Base-by-base conservation (phyloP, 2,329 filamentous ascomycete genomes). In the Aspergillus japonicus region DNA sequence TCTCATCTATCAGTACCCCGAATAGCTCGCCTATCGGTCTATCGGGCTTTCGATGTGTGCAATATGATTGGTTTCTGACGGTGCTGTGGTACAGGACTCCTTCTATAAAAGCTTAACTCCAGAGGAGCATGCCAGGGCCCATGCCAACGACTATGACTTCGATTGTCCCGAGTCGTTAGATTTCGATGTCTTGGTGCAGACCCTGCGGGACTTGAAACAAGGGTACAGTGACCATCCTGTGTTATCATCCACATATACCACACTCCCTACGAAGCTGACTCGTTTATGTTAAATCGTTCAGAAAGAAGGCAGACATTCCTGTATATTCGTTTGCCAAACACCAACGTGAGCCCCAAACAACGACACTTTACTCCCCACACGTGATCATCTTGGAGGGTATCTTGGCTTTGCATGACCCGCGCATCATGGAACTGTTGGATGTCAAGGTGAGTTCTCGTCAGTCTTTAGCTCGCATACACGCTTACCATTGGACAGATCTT, bases 351-450 rank as follows among this genome's bases (percentile, higher is more conserved):
- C 82, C 88, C 11, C 83, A 90, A 65, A 96, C 92, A 0, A 96
- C 90, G 0, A 89, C 90, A 1, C 91, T 99, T 62, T 99, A 99
- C 74, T 98, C 95, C 4, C 95, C 95, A 1, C 95, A 96, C 76
- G 95, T 99, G 24, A 82, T 99, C 26, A 92, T 99, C 50, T 79
- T 99, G 14, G 95, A 99, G 80, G 95, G 95, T 21, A 99, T 99
- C 31, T 91, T 99, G 77, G 95, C 95, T 7, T 81, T 99, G 12
- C 92, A 97, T 71, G 95, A 99, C 71, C 86, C 85, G 24, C 85
- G 94, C 61, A 89, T 99, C 4, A 79, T 95, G 60, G 90, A 96
- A 19, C 80, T 99, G 65, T 80, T 98, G 64, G 95, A 99, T 75
- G 90, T 98, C 81, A 96, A 91, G 78, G 90, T 91, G 79, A 51